Evolutionary conservation across 192 early-diverging fungal genomes (phyloP), one percentile per base, ranked within the genome.

Genomic region (Neocallimastix lanati): DNA sequence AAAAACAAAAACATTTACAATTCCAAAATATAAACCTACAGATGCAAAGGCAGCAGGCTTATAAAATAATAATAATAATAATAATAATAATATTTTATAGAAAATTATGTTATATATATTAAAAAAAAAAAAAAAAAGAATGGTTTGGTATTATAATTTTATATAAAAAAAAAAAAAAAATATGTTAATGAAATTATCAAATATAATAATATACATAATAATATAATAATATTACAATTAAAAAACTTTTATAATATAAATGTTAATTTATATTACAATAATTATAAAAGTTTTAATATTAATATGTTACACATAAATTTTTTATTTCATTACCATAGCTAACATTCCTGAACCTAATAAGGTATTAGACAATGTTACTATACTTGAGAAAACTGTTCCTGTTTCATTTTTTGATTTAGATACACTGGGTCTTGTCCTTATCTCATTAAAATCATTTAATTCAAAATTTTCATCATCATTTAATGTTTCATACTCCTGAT

Each of bases 341-440:
- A 99, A 86, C 95, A 98, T 96, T 7, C 96, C 98, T 76, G 92
- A 91, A n/a, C 96, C 96, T 14, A 98, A 85, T 82, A 99, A 97
- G 0, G 96, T 99, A 82, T 99, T 99, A 37, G 92, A 88, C 33
- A 99, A 86, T 82, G 98, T 99, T 78, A 95, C 88, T 13, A 88
- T 83, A 13, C 91, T 94, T 76, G 89, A 90, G 30, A 84, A 76
- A 4, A 91, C 82, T 6, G 93, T 90, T 15, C 92, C 94, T 12
- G 88, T 91, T 67, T 67, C 50, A 67, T 67, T 67, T 67, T 67
- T 67, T 67, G 21, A n/a, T n/a, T 67, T 67, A 2, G 50, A 67
- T 67, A n/a, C n/a, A n/a, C n/a, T 67, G 4, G 50, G 50, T 67
- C 11, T 67, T n/a, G n/a, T n/a, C n/a, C n/a, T n/a, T n/a, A 67